phyloP scores from a whole-genome alignment of 805 yeast species.

The Saturnispora ahearnii region DNA sequence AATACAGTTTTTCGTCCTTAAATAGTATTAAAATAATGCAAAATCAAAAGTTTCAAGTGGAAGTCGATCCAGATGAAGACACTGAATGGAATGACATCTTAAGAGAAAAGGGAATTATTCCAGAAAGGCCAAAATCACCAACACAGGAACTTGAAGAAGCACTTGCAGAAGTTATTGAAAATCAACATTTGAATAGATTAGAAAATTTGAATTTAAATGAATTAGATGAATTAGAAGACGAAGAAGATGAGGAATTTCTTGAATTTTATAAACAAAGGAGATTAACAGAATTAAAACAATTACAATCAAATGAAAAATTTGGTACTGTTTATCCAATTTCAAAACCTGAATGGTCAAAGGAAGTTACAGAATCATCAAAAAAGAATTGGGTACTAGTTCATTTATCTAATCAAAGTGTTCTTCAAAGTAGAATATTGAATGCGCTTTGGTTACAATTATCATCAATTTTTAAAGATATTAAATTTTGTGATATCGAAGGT shows the following conservation, averaged over 20 bases:
- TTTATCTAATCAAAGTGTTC: slow-evolving; percentile 54
- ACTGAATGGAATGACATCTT: slow-evolving; percentile 98
- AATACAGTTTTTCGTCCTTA: no score
- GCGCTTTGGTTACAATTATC: slow-evolving; percentile 54
- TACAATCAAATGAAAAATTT: slow-evolving; percentile 48
- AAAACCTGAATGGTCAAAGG: slow-evolving; percentile 80
- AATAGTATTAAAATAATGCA: slow-evolving; percentile 3
- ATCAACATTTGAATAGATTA: slow-evolving; percentile 74
- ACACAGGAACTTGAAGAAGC: slow-evolving; percentile 82
- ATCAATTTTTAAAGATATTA: slow-evolving; percentile 63
- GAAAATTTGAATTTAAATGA: slow-evolving; percentile 73
- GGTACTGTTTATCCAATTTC: slow-evolving; percentile 73
- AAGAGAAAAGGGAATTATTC: slow-evolving; percentile 83
- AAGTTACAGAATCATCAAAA: slow-evolving; percentile 74
- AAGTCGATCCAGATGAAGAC: slow-evolving; percentile 92
- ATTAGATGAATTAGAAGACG: slow-evolving; percentile 80
- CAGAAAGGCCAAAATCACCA: slow-evolving; percentile 85
- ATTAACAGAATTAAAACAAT: slow-evolving; percentile 57
- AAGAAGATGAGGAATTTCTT: slow-evolving; percentile 87
- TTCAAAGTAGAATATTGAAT: slow-evolving; percentile 67
- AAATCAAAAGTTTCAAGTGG: slow-evolving; percentile 63
- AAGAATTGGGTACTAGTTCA: slow-evolving; percentile 66
- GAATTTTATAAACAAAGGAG: slow-evolving; percentile 70
- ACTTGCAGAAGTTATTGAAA: slow-evolving; percentile 67
- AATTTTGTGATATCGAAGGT: slow-evolving; percentile 89